Evolutionary conservation across 2,329 filamentous ascomycete species (phyloP), one percentile per base, ranked within the genome.

Genomic region (Colletotrichum graminicola): DNA sequence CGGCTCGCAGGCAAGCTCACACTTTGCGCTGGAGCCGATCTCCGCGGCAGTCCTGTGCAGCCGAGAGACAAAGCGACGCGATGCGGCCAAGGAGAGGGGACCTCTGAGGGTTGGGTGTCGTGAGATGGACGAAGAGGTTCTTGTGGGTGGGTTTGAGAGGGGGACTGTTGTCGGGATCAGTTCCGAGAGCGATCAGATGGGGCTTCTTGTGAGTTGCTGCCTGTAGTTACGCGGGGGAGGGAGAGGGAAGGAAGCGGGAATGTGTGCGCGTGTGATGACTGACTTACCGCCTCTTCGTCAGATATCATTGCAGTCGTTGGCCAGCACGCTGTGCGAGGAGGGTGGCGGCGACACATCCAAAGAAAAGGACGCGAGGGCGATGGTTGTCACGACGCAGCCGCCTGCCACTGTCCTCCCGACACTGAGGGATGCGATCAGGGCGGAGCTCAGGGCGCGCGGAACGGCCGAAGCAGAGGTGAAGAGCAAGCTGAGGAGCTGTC

Each of bases 141-240:
- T 90, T 6, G 67, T 83, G 7, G 81, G 80, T 2, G 87, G 86
- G 0, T 79, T 89, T 14, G 83, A 86, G 76, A 77, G 84, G n/a
- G 88, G 87, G 0, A 79, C 78, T 26, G 82, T 90, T 0, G 84
- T 88, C 1, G 88, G 88, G 0, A 65, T 90, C 66, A 90, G 87
- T 66, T 80, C 85, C 0, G 87, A 88, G 77, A 84, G 85, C 26
- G 84, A 84, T 51, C 81, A 80, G n/a, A 77, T 87, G 69, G 86
- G 84, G 1, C 70, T 87, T 34, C 72, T 82, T 77, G 86, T 88
- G 67, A 77, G 83, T 79, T 62, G 72, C 43, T n/a, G 32, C 21
- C 12, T 11, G 21, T 56, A 34, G 32, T 61, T 16, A 10, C 29
- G 57, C 26, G 45, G 21, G 12, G 39, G 8, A 14, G 21, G 55